These are phyloP conservation scores for Eremothecium coryli DNA, from an alignment of 1,139 yeast genomes.

Conservation along the genomic window DNA sequence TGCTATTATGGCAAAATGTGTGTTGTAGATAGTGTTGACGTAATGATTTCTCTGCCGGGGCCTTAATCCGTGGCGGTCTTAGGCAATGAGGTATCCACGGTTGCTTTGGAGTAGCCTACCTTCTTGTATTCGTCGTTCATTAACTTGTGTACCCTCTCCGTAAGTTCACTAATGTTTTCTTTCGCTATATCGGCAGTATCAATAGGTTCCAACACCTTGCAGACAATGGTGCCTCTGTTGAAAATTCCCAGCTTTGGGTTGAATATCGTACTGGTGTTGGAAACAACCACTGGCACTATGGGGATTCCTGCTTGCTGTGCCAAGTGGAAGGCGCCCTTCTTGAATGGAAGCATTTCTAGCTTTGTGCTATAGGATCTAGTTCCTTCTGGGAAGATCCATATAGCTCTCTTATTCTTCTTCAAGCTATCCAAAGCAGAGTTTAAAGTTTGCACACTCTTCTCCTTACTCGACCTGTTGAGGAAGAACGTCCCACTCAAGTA, in stretches of 20 bases:
- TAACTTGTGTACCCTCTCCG: conserved; percentile 33
- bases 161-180: conserved; percentile 50
- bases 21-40: no score
- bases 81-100: conserved; percentile 26
- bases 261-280: conserved; percentile 72
- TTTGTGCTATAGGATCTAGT: conserved; percentile 71
- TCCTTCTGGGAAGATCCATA: conserved; percentile 91
- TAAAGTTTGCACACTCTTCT: conserved; percentile 65
- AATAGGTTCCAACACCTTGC: conserved; percentile 62
- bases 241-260: conserved; percentile 48
- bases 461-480: conserved; percentile 73
- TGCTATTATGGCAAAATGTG: no score
- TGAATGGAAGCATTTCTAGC: conserved; percentile 73
- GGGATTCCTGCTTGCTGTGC: conserved; percentile 92
- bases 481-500: conserved; percentile 81
- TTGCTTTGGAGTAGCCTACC: conserved; percentile 37
- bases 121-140: conserved; percentile 36
- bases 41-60: no score
- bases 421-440: conserved; percentile 56
- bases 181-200: conserved; percentile 48
- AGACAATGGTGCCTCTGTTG: conserved; percentile 54
- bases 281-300: conserved; percentile 74
- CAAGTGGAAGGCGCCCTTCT: conserved; percentile 95
- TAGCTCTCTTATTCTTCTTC: conserved; percentile 52
- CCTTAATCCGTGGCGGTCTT: no score